These are phyloP conservation scores for Bolboschoenoplectus hybrid DNA, from an alignment of 202 grass and related monocot genomes.

Conservation along the genomic window DNA sequence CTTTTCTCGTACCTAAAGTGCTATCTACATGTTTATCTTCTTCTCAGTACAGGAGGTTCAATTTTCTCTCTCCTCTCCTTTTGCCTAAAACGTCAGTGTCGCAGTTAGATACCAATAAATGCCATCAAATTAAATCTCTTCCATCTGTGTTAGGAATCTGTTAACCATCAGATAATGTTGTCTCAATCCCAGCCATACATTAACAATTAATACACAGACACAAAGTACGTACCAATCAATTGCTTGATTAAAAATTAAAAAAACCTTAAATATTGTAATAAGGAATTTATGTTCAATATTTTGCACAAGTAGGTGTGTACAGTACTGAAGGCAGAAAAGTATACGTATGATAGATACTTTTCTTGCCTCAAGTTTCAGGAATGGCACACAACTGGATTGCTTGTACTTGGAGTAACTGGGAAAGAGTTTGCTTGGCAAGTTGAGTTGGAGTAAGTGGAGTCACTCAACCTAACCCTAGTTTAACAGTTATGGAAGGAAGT, in stretches of 20 bases:
- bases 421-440: slow-evolving; percentile 43
- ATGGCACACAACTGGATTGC: slow-evolving; percentile 30
- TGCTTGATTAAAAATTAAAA: not conserved
- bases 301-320: not conserved
- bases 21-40: slow-evolving; percentile 42
- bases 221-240: not conserved
- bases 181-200: slow-evolving; percentile 22
- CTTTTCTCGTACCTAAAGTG: slow-evolving; percentile 42
- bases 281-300: not conserved
- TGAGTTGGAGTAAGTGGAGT: slow-evolving; percentile 39
- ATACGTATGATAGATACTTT: slow-evolving; percentile 2
- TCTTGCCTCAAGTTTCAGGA: slow-evolving; percentile 33
- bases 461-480: slow-evolving; percentile 44
- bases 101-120: slow-evolving; percentile 43
- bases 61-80: slow-evolving; percentile 10
- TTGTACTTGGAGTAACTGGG: slow-evolving; percentile 33
- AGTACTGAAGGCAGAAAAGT: not conserved
- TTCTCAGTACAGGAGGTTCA: slow-evolving; percentile 17
- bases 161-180: slow-evolving; percentile 28
- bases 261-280: too few relatives aligned
- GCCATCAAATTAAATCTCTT: slow-evolving; percentile 33
- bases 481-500: slow-evolving; percentile 34
- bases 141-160: slow-evolving; percentile 37
- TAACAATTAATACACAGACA: not conserved
- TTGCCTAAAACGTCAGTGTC: slow-evolving; percentile 40